Evolutionary conservation across 2,329 filamentous ascomycete species (phyloP), one percentile per base, ranked within the genome.

Genomic region (Dryadomyces quercivorus): DNA sequence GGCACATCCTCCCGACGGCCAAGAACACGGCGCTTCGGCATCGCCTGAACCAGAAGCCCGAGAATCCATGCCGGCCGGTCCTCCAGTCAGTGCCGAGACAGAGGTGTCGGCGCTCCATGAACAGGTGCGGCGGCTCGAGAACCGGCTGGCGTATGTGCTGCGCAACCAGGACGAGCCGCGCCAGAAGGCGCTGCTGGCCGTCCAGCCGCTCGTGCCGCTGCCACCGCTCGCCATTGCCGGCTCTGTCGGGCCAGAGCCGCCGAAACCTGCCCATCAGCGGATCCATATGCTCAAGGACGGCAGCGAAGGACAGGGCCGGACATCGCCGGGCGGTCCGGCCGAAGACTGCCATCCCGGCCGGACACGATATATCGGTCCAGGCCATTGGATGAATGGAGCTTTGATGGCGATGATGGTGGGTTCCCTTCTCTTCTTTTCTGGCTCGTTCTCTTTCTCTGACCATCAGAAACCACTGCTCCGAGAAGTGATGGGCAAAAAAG

Each of bases 321-420:
- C 16, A 5, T 3, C 8, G 16, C 40, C 4, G 16, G 50, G 12
- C 21, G 40, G 10, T 8, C 1, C 50, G 2, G 21, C 13, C 50
- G 40, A 44, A 5, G 40, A 51, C 1, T 15, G 12, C 15, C 40
- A 34, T 13, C 21, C 18, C 15, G 22, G 13, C 57, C 84, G 83
- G 60, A 75, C 73, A 0, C 70, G 78, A 0, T 61, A 81, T 1
- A 78, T 81, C 60, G 80, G 79, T 1, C 74, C 74, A 60, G 80
- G 75, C 34, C 76, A 81, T 60, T 81, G 76, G 73, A 70, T 79
- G n/a, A 77, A 59, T 13, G 58, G 58, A 4, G 58, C 54, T 0
- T 3, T 75, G 56, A 69, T 68, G 2, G 63, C 76, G 12, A 60
- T 67, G 0, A 58, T 77, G 47, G 76, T 80, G 60, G 62, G 71